Conservation (phyloP, 441 rosid genomes). For the Francoa sonchifolia region DNA sequence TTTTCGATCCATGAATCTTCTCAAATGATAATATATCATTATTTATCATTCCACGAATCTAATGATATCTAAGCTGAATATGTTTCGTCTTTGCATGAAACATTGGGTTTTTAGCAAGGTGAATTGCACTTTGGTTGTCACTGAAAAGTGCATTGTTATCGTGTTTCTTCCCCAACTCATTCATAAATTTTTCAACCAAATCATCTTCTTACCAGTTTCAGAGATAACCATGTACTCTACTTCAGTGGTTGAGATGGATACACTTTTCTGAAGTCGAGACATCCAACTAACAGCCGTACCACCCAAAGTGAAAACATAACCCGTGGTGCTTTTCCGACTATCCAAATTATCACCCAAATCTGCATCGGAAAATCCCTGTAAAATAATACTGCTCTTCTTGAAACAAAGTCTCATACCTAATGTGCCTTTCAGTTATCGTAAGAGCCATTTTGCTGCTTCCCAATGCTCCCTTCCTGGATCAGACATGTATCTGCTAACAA, state of each 20-base stretch:
- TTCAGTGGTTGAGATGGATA: not conserved
- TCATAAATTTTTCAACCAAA: not conserved
- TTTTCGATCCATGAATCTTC: not conserved
- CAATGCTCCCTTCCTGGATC: not conserved
- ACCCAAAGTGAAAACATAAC: not conserved
- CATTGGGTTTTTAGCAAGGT: not conserved
- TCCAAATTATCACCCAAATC: not conserved
- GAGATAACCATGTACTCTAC: not conserved
- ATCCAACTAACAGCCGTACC: not conserved
- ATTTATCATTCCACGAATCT: not conserved
- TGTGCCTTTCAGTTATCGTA: not conserved
- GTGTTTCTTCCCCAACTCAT: not conserved
- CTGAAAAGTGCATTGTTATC: not conserved
- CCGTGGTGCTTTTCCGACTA: not conserved
- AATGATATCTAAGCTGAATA: not conserved
- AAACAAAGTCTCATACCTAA: no score
- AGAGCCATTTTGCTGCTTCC: slow-evolving; percentile 2
- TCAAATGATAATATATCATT: not conserved
- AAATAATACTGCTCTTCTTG: not conserved
- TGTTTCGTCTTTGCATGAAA: not conserved
- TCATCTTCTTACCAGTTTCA: not conserved
- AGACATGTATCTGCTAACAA: not conserved
- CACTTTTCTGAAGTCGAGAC: not conserved
- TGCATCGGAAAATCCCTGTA: not conserved
- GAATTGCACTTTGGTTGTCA: not conserved